Base-by-base conservation (phyloP, 1,284 basidiomycete species). In the Naganishia sp. region DNA sequence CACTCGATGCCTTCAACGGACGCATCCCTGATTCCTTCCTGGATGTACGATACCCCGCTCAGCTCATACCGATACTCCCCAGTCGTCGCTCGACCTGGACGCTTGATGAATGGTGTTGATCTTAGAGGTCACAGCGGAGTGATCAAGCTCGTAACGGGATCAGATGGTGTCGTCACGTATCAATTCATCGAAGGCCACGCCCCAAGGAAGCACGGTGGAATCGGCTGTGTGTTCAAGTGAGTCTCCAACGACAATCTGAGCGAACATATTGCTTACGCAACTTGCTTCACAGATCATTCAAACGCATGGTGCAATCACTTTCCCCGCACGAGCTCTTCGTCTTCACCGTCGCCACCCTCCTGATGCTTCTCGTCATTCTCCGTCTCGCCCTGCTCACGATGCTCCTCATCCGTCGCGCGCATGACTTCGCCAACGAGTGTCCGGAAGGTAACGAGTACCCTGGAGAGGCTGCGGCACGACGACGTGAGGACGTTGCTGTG, bases 281-380 rank as follows among this genome's bases (percentile, higher is more conserved):
- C 13, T 48, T 6, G 46, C 46, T 21, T 21, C 10, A 5, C 16
- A 64, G 61, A 36, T 54, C 61, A 10, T 54, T 54, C 28, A 36
- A 45, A 15, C 39, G 43, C 1, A 64, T 64, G 52, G 45, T 54
- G n/a, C 7, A 33, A 7, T 64, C 61, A 5, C 53, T 64, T n/a
- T 54, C 52, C 28, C 28, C 52, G n/a, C 61, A 64, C 42, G 52
- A 64, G 21, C 61, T 64, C 52, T 18, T 55, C 60, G 28, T 53
- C 48, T 54, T 63, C 60, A 28, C 36, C 21, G n/a, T 25, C 9
- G 53, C 36, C 33, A 53, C 60, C 31, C n/a, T 48, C 49, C 60
- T 54, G 7, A 53, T 63, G 49, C 52, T 54, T n/a, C 48, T 64
- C 52, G 52, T 55, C 61, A 64, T 55, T 52, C 61, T 55, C 42